Base-by-base conservation (phyloP, 2,329 filamentous ascomycete genomes). In the Exophiala sp. region DNA sequence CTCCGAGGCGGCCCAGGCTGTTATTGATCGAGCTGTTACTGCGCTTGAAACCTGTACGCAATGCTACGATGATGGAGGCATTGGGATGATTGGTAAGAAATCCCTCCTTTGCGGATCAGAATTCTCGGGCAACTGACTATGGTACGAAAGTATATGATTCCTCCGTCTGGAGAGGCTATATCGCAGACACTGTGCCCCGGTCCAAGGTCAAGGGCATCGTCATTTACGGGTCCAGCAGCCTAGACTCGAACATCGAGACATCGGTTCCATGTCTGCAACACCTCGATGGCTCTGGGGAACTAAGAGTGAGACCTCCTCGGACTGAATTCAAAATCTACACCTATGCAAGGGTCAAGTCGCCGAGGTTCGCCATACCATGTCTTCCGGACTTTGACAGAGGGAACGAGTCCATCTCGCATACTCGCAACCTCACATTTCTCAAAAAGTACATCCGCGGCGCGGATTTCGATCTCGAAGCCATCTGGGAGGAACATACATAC, bases 401-500 rank as follows among this genome's bases (percentile, higher is more conserved):
- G 3, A 68, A 75, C 0, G 83, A 82, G 24, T 72, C 76, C 0
- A 70, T 87, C 0, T 74, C 81, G 0, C 85, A 89, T 62, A 85
- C 83, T 0, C 75, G 85, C 1, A 81, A 73, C 46, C 66, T 88
- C 2, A 68, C 73, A 0, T 86, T 86, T 56, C 61, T 89, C 6
- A 88, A 87, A 60, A 74, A 74, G 3, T 68, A 76, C 1, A 67
- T 85, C 2, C 69, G 70, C 0, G 86, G 85, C 0, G 85, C 85
- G 0, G 77, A 74, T 53, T 88, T 89, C 60, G 83, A 89, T 57
- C 76, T 90, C 7, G 86, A 90, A 62, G 75, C 76, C 1, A 82
- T 89, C 42, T 91, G 86, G 86, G 84, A 88, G 6, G 84, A 89
- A 65, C 85, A 91, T 63, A 85, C 82, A 0, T 74, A 75, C 37